Base-by-base conservation (phyloP, 192 early-diverging fungal species). In the Coemansia sp. region DNA sequence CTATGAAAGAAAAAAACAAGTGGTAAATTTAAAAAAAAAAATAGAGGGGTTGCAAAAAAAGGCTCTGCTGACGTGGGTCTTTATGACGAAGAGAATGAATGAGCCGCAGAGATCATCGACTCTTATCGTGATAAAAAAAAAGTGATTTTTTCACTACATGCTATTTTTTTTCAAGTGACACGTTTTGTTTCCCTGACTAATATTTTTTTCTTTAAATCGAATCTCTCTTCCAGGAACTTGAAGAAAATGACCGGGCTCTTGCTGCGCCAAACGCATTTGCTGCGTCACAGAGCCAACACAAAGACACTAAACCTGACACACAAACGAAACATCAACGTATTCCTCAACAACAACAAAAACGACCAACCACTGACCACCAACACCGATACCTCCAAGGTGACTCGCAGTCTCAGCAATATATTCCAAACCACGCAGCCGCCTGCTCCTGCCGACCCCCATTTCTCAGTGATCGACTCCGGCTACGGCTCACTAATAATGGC, bases 371-470 rank as follows among this genome's bases (percentile, higher is more conserved):
- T 16, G 12, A 14, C 42, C 2, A 2, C 42, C 42, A 45, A 14
- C 42, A 11, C 42, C 3, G 42, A 45, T 7, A 5, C 8, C 7
- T 17, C 17, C 38, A 64, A 60, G 10, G 49, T 67, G 22, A 34
- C 34, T 12, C 66, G 68, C 38, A 42, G 30, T 11, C 65, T 67
- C 7, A 57, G 63, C 48, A 68, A 67, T 59, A 54, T 66, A 7
- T 68, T 68, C 66, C 66, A 61, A 22, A 49, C 63, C 48, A 8
- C 64, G 6, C 32, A 31, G 30, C 50, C 57, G n/a, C 77, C 77
- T 12, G 61, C 51, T 3, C 73, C 73, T 1, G 60, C 67, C 30
- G 78, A 81, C 48, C 73, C 78, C 11, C 67, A 58, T 4, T 72
- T 81, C 22, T 57, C 71, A 18, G 55, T 75, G 18, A 42, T 81